Conservation (phyloP, 2,329 filamentous ascomycete species). For the Aaosphaeria arxii region DNA sequence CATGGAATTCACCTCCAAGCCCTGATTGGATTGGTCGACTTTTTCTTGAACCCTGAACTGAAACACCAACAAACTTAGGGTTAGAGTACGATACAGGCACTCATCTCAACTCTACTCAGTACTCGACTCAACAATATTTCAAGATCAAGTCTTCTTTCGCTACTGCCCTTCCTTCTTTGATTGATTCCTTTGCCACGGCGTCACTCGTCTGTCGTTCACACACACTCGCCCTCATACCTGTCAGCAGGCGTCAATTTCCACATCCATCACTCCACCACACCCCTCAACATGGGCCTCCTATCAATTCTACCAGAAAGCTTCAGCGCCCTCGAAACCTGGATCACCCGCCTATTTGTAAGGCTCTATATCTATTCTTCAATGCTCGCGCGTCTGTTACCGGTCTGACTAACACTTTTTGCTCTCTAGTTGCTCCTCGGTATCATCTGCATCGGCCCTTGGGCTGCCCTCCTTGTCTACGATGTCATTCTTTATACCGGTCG, state of each 20-base stretch:
- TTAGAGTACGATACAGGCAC: no score
- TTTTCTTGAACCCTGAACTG: no score
- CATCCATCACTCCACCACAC: neutral
- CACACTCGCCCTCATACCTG: neutral
- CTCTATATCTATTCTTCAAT: slow-evolving; percentile 1
- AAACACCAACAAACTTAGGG: no score
- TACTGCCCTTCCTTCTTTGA: no score
- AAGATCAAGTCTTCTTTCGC: no score
- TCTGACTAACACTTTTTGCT: slow-evolving; percentile 14
- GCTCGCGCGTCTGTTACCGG: neutral
- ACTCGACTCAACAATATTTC: no score
- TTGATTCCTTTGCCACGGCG: no score
- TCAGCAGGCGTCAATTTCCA: neutral
- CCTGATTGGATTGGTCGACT: no score
- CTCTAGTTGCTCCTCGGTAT: slow-evolving; percentile 58
- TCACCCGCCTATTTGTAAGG: slow-evolving; percentile 61
- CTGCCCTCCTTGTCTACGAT: slow-evolving; percentile 62
- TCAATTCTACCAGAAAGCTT: slow-evolving; percentile 62
- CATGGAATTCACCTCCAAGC: no score
- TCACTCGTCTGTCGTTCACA: no score
- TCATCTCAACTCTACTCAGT: no score
- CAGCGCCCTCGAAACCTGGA: slow-evolving; percentile 59
- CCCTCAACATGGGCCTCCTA: slow-evolving; percentile 57
- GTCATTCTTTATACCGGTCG: slow-evolving; percentile 61
- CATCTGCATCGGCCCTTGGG: slow-evolving; percentile 61